Percentiles rank a stretch among this genome's conserved stretches.
phyloP scores from a whole-genome alignment of 169 alveolate species.

The Cryptosporidium sp. region DNA sequence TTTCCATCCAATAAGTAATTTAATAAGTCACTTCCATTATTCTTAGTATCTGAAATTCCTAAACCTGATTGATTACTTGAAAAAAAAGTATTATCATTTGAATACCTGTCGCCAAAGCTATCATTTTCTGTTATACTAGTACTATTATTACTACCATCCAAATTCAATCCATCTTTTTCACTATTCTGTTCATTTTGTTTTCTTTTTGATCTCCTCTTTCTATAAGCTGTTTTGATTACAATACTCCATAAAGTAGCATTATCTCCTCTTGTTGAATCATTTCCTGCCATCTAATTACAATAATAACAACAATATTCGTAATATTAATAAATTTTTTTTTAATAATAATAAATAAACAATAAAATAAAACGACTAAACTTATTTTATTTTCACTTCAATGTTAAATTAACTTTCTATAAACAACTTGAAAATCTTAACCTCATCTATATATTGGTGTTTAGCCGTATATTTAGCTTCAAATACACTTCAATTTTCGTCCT shows the following conservation, averaged over 20 bases:
- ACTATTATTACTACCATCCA: background rate
- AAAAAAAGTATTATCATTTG: background rate
- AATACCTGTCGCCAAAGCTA: background rate
- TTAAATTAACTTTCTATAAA: too few relatives aligned
- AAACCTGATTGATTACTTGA: background rate
- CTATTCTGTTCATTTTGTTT: background rate
- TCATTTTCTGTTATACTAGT: background rate
- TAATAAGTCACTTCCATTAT: constrained; percentile 15
- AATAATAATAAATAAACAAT: too few relatives aligned
- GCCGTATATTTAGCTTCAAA: too few relatives aligned
- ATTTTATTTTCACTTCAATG: too few relatives aligned
- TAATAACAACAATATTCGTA: background rate
- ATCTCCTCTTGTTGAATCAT: constrained; percentile 36
- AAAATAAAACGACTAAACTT: background rate
- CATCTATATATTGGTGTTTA: too few relatives aligned
- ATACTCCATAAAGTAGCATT: constrained; percentile 68
- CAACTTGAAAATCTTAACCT: background rate
- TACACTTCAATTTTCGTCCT: background rate
- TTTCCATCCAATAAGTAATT: constrained; percentile 34
- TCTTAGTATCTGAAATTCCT: background rate
- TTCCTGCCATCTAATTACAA: constrained; percentile 14
- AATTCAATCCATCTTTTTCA: background rate
- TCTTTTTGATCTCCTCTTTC: constrained; percentile 53
- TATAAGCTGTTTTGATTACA: constrained; percentile 67
- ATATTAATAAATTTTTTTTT: too few relatives aligned